Evolutionary conservation across 2,329 filamentous ascomycete genomes (phyloP).

Genomic region (Parastagonospora nodorum): DNA sequence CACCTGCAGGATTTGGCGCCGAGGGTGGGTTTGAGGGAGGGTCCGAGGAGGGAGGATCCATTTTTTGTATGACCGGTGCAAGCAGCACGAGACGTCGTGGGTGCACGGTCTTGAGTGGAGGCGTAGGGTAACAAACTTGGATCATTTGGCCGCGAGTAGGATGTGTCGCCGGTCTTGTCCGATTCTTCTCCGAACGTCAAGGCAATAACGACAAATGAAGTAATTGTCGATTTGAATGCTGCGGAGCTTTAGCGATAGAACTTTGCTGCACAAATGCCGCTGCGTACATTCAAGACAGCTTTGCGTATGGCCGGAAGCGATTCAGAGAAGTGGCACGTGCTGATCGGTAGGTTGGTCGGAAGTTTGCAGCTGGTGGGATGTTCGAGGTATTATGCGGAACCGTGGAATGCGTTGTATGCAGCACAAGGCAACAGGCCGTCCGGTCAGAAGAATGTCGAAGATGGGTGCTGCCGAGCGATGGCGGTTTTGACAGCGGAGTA

Average conservation of each 20-base stretch:
- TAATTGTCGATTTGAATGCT: background rate
- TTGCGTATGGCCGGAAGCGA: background rate
- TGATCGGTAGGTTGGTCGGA: background rate
- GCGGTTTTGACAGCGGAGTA: conserved; percentile 12
- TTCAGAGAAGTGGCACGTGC: background rate
- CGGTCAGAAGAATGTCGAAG: conserved; percentile 11
- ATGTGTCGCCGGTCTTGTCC: conserved; percentile 31
- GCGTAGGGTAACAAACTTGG: conserved; percentile 39
- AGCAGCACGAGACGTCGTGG: conserved; percentile 30
- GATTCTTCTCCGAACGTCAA: conserved; percentile 7
- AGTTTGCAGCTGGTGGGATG: background rate
- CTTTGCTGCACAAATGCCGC: background rate
- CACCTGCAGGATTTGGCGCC: conserved; percentile 48
- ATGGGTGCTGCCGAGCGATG: conserved; percentile 10
- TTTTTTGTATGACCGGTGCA: conserved; percentile 29
- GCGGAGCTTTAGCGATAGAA: background rate
- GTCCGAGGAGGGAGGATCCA: conserved; percentile 38
- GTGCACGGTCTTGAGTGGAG: conserved; percentile 36
- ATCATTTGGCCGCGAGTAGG: conserved; percentile 33
- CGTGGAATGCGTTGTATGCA: conserved; percentile 1
- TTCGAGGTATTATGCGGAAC: background rate
- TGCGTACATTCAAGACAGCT: background rate
- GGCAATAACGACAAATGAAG: background rate
- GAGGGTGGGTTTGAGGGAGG: conserved; percentile 31
- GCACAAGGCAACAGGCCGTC: conserved; percentile 9